Percentiles rank a stretch among this genome's conserved stretches.
Conservation (phyloP, 2,329 filamentous ascomycete species). For the Tolypocladium album region DNA sequence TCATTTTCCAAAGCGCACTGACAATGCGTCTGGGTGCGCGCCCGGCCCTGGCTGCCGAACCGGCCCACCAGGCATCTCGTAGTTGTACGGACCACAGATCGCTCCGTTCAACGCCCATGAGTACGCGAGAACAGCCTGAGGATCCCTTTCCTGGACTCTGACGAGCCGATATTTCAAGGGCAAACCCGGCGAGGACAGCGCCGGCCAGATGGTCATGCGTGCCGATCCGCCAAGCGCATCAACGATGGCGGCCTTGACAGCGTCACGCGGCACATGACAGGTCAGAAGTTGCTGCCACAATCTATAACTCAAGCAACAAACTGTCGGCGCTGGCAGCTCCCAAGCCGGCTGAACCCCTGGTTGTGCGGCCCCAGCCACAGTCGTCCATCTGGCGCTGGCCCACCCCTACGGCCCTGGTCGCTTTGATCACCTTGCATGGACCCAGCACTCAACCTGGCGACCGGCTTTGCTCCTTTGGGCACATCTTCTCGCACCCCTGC, state of each 20-base stretch:
- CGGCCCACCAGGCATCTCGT: not conserved
- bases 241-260: not conserved
- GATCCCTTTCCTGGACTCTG: not conserved
- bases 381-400: not conserved
- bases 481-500: not conserved
- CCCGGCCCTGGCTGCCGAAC: not conserved
- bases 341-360: constrained; percentile 3
- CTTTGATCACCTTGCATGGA: constrained; percentile 4
- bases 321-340: not conserved
- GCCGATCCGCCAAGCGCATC: not conserved
- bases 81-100: too few relatives aligned
- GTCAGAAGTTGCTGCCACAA: not conserved
- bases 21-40: not conserved
- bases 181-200: not conserved
- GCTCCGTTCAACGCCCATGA: too few relatives aligned
- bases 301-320: not conserved
- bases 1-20: not conserved
- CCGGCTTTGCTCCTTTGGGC: not conserved
- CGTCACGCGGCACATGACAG: not conserved
- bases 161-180: not conserved
- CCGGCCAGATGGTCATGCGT: not conserved
- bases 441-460: not conserved
- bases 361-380: constrained; percentile 2
- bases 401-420: not conserved
- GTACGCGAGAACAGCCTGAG: too few relatives aligned